Evolutionary conservation across 108 stramenopile species (phyloP).

Genomic region (Pseudonitzschia delicatissima): DNA sequence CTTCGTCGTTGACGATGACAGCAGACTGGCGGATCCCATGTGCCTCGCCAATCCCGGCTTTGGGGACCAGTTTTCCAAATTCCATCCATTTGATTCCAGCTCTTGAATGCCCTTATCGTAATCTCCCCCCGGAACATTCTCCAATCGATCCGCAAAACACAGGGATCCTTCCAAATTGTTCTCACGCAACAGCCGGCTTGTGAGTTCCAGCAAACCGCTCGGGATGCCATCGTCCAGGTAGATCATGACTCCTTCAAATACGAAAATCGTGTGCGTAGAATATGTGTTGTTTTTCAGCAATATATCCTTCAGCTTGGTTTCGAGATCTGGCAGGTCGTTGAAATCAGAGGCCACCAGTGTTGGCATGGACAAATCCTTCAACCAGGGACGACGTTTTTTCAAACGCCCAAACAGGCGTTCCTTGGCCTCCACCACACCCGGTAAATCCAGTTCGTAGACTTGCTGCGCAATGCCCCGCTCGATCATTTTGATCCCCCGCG

Average conservation of each 20-base stretch:
- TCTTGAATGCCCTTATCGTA: constrained; percentile 28
- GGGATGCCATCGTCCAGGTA: constrained; percentile 69
- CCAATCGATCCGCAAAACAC: constrained; percentile 70
- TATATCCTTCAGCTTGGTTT: constrained; percentile 31
- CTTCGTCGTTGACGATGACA: no score
- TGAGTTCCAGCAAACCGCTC: constrained; percentile 37
- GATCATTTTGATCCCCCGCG: constrained; percentile 51
- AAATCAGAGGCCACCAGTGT: constrained; percentile 47
- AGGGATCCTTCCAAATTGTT: constrained; percentile 20
- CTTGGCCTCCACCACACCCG: constrained; percentile 59
- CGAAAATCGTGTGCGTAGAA: constrained; percentile 42
- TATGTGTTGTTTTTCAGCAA: not conserved
- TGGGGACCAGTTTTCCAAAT: constrained; percentile 40
- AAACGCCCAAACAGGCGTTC: constrained; percentile 50
- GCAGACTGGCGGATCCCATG: constrained; percentile 55
- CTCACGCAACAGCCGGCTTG: constrained; percentile 35
- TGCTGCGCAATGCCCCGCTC: constrained; percentile 30
- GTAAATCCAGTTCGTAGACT: constrained; percentile 61
- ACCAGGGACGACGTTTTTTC: constrained; percentile 43
- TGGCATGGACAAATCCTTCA: constrained; percentile 26
- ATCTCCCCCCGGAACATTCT: constrained; percentile 62
- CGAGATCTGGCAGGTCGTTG: constrained; percentile 51
- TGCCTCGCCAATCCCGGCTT: constrained; percentile 75
- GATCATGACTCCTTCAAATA: constrained; percentile 81
- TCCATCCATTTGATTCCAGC: constrained; percentile 56